Percentiles rank a stretch among this genome's conserved stretches.
Evolutionary conservation across 257 asterid genomes (phyloP).

Genomic region (Vinca minor): DNA sequence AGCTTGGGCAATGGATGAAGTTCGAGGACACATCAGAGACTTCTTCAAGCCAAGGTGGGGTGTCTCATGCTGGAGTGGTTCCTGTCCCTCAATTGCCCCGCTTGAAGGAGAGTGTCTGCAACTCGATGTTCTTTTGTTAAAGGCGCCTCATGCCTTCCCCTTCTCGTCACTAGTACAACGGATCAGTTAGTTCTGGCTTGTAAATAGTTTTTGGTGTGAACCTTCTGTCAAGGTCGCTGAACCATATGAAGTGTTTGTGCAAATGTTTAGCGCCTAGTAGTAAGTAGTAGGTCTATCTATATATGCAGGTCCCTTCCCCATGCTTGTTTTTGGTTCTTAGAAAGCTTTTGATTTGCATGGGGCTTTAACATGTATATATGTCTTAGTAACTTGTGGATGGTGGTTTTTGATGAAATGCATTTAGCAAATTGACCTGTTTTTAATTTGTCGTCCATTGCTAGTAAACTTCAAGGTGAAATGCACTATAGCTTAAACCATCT

Average conservation of each 20-base stretch:
- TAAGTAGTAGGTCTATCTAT: too few species aligned
- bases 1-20: too few species aligned
- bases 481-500: too few species aligned
- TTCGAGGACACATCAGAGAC: too few species aligned
- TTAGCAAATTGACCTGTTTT: background rate
- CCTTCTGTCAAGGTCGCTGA: background rate
- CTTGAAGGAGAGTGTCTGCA: slow-evolving; percentile 55
- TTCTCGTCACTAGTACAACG: background rate
- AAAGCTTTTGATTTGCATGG: background rate
- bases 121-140: slow-evolving; percentile 76
- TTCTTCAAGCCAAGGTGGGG: too few species aligned
- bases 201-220: slow-evolving; percentile 8
- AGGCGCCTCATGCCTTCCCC: too few species aligned
- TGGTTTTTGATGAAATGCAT: background rate
- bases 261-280: background rate
- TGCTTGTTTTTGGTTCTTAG: slow-evolving; percentile 13
- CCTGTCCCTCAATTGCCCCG: slow-evolving; percentile 66
- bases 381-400: background rate
- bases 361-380: background rate
- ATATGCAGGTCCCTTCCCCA: too few species aligned
- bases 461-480: too few species aligned
- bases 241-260: background rate
- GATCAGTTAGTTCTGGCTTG: background rate
- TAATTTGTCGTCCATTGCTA: too few species aligned
- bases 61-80: too few species aligned